phyloP scores from a whole-genome alignment of 2,329 filamentous ascomycete genomes.

The Hymenoscyphus repandus region DNA sequence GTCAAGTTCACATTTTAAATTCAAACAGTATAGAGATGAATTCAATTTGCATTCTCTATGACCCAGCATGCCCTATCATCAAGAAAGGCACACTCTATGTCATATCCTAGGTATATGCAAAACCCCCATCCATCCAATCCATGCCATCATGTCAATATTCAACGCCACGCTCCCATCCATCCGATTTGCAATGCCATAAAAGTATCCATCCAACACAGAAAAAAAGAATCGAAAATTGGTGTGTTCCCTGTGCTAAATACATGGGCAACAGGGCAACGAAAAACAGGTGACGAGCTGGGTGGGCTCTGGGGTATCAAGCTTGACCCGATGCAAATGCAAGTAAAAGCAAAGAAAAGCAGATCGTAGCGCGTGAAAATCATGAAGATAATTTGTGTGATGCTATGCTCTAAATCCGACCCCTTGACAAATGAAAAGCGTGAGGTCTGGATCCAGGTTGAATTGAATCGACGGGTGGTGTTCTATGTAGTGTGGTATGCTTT shows the following conservation, averaged over 20 bases:
- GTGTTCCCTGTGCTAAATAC: neutral
- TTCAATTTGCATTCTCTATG: too few species aligned
- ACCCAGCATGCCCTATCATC: too few species aligned
- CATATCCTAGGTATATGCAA: too few species aligned
- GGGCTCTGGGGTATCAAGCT: neutral
- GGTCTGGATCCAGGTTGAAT: neutral
- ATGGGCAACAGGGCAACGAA: neutral
- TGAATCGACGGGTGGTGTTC: neutral
- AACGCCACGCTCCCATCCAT: too few species aligned
- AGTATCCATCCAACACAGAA: neutral
- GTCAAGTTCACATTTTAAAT: too few species aligned
- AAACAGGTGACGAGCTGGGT: neutral
- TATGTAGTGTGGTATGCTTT: neutral
- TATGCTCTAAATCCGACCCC: neutral
- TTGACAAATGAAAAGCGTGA: neutral
- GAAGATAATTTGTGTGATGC: neutral
- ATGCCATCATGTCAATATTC: too few species aligned
- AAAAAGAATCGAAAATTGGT: neutral
- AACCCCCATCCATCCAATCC: too few species aligned
- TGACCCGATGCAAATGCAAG: neutral
- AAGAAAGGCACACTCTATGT: too few species aligned
- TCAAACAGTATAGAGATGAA: too few species aligned
- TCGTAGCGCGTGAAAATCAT: too few species aligned
- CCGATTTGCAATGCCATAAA: too few species aligned
- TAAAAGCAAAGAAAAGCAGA: neutral